Evolutionary conservation across 805 yeast species (phyloP), one percentile per base, ranked within the genome.

Genomic region (Candida hungchunana): DNA sequence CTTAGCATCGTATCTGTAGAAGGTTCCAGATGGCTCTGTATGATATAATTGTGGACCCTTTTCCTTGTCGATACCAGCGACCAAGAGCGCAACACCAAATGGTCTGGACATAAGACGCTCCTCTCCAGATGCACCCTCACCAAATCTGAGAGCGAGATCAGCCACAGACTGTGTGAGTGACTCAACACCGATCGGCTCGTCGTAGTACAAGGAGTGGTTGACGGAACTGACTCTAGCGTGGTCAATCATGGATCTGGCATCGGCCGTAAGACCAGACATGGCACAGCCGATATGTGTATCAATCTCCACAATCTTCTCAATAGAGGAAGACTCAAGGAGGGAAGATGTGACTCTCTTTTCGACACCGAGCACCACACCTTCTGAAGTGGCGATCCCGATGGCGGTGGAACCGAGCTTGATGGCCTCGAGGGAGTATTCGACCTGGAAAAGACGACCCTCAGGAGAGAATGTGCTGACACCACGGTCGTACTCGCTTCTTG

Each of bases 11-110:
- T 93, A 93, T 63, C 93, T 78, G 66, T 93, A 94, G 53, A 88
- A 93, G 2, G 99, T 93, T 40, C 99, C 99, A 11, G 96, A 85
- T 26, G 99, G 98, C 64, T 93, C 99, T n/a, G 97, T 96, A 60
- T 93, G 97, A 60, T 85, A 85, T 51, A 93, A 73, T 62, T 93
- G 98, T 31, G 96, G 96, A 1, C 98, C 98, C 55, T 86, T 81
- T 51, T 86, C 94, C 42, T 77, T 71, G 65, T 93, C 98, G 50
- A 79, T 73, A 33, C 99, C 99, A 5, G 97, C 98, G 55, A 93
- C 82, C 53, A 93, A 73, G 48, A 93, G 66, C 2, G 99, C 99
- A 32, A 93, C 99, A 58, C 99, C 99, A 61, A 93, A 93, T 10
- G 99, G 99, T 66, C 99, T 79, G 4, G 96, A 87, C 99, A 93